These are phyloP conservation scores for Hypericum androsaemum DNA, from an alignment of 345 rosid genomes.

Conservation along the genomic window DNA sequence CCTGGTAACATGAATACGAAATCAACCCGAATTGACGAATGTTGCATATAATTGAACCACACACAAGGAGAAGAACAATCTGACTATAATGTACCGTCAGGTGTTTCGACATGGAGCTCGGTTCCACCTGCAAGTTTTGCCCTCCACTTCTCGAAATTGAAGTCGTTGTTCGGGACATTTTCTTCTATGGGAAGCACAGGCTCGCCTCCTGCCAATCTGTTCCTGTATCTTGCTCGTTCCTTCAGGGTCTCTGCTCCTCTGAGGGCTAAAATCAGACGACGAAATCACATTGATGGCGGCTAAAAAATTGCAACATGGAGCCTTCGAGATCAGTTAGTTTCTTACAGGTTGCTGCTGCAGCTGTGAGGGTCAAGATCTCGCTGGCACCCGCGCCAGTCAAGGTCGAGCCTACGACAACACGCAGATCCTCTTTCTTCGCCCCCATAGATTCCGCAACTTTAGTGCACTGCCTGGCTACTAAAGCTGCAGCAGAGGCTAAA, in stretches of 20 bases:
- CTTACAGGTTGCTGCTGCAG: constrained; percentile 84
- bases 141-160: constrained; percentile 40
- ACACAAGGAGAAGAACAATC: neutral
- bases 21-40: neutral
- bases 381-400: constrained; percentile 56
- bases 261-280: constrained; percentile 34
- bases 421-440: constrained; percentile 63
- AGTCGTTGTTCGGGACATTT: constrained; percentile 15
- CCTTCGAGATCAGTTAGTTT: neutral
- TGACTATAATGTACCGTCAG: constrained; percentile 49
- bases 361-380: constrained; percentile 84
- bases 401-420: constrained; percentile 56
- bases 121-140: constrained; percentile 59
- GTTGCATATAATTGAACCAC: neutral
- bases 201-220: constrained; percentile 37
- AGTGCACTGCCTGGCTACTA: constrained; percentile 80
- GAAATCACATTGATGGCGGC: neutral
- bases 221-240: constrained; percentile 72
- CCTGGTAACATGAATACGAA: constrained; percentile 29
- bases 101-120: constrained; percentile 61
- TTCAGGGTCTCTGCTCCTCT: constrained; percentile 79
- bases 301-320: neutral
- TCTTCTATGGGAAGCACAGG: constrained; percentile 72
- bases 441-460: constrained; percentile 84
- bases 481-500: constrained; percentile 79